Percentiles rank a stretch among this genome's conserved stretches.
phyloP scores from a whole-genome alignment of 108 stramenopile genomes.

The Stephanodiscus triporus region DNA sequence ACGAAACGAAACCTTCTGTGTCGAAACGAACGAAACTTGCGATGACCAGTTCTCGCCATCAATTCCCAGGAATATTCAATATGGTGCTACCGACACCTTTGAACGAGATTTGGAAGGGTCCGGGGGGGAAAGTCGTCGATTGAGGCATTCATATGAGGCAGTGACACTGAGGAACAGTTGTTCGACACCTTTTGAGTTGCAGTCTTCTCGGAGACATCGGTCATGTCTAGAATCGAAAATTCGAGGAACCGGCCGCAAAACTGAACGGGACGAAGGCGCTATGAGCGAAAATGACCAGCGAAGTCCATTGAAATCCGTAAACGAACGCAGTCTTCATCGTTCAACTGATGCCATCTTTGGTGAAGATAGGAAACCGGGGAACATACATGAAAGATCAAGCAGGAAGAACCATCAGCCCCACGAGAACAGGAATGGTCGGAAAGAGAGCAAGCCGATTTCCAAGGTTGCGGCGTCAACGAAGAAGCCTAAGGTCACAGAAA shows the following conservation, averaged over 20 bases:
- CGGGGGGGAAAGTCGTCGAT: neutral
- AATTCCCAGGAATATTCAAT: constrained; percentile 18
- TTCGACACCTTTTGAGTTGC: neutral
- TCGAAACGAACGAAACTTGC: neutral
- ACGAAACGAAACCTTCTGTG: neutral
- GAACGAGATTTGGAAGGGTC: constrained; percentile 9
- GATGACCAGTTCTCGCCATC: constrained; percentile 10
- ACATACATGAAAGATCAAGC: neutral
- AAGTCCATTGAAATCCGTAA: constrained; percentile 9
- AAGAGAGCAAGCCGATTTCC: neutral
- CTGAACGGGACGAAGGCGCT: neutral
- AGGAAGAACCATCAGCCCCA: neutral
- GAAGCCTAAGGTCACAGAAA: neutral
- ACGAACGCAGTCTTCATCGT: neutral
- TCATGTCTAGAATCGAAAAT: neutral
- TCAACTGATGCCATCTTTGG: neutral
- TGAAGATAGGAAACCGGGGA: neutral
- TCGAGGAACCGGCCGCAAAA: neutral
- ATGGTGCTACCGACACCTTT: neutral
- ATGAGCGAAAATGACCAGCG: neutral
- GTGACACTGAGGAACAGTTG: constrained; percentile 2
- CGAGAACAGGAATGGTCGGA: neutral
- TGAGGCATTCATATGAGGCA: neutral
- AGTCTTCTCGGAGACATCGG: constrained; percentile 1
- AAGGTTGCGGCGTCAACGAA: neutral